Conservation (phyloP, 305 asterid genomes). For the Petunia hybrid region DNA sequence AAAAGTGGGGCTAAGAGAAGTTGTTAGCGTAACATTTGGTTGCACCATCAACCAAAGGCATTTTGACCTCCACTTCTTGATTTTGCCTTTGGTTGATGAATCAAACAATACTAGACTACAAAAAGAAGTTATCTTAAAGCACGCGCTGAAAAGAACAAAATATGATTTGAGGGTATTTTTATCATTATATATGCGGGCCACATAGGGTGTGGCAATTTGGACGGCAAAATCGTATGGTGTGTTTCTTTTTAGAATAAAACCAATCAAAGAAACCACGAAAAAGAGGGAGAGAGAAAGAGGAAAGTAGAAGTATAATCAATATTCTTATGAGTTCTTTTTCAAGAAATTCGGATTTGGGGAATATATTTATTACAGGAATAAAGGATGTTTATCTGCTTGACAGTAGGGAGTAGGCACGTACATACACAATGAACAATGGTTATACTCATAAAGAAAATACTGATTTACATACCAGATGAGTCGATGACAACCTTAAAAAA, state of each 20-base stretch:
- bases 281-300: constrained; percentile 16
- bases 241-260: constrained; percentile 33
- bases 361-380: constrained; percentile 33
- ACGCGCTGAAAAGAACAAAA: no score
- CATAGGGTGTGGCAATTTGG: no score
- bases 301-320: constrained; percentile 24
- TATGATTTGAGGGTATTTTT: no score
- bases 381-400: constrained; percentile 24
- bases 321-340: constrained; percentile 32
- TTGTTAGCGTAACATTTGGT: no score
- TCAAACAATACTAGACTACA: no score
- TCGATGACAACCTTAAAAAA: not conserved
- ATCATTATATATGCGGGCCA: no score
- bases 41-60: no score
- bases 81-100: no score
- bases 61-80: no score
- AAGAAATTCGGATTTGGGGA: constrained; percentile 44
- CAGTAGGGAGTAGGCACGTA: constrained; percentile 3
- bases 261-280: constrained; percentile 35
- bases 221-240: no score
- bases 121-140: no score
- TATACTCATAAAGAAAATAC: not conserved
- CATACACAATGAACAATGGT: not conserved
- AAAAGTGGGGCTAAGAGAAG: no score
- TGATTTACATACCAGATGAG: not conserved